A percentile compares a stretch with the other conserved stretches of the same genome.
phyloP scores from a whole-genome alignment of 805 yeast species.

The Metschnikowia cerradonensis region DNA sequence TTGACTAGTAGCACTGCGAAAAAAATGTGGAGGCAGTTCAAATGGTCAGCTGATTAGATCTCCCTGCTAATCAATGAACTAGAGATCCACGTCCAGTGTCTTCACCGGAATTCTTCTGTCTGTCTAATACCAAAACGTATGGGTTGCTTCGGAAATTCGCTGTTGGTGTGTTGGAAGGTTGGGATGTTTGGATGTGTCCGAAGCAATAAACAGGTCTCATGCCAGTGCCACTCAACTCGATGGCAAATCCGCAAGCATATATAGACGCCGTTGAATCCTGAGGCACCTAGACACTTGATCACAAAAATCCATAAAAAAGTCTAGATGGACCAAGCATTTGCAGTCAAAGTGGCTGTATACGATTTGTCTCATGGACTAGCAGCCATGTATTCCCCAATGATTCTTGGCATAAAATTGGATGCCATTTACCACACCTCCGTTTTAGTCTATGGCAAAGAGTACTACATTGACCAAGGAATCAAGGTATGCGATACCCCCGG shows the following conservation, averaged over 20 bases:
- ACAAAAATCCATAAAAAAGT: background rate
- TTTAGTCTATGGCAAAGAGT: conserved; percentile 50
- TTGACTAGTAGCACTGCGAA: background rate
- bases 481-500: conserved; percentile 42
- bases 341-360: conserved; percentile 56
- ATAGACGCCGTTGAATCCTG: background rate
- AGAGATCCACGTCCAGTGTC: background rate
- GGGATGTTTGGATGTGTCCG: background rate
- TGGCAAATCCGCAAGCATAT: conserved; percentile 1
- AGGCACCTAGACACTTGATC: background rate
- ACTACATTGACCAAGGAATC: conserved; percentile 60
- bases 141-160: background rate
- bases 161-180: background rate
- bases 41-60: background rate
- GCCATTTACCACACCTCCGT: conserved; percentile 68
- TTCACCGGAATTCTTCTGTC: background rate
- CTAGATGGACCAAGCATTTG: conserved; percentile 13
- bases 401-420: conserved; percentile 52
- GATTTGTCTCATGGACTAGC: conserved; percentile 65
- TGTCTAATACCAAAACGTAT: too few species aligned
- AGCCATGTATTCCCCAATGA: conserved; percentile 41
- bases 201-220: background rate
- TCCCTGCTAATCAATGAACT: background rate
- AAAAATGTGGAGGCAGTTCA: background rate
- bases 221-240: background rate